Percentiles rank a stretch among this genome's conserved stretches.
Conservation (phyloP, 2,329 filamentous ascomycete species). For the Metarhizium anisopliae region DNA sequence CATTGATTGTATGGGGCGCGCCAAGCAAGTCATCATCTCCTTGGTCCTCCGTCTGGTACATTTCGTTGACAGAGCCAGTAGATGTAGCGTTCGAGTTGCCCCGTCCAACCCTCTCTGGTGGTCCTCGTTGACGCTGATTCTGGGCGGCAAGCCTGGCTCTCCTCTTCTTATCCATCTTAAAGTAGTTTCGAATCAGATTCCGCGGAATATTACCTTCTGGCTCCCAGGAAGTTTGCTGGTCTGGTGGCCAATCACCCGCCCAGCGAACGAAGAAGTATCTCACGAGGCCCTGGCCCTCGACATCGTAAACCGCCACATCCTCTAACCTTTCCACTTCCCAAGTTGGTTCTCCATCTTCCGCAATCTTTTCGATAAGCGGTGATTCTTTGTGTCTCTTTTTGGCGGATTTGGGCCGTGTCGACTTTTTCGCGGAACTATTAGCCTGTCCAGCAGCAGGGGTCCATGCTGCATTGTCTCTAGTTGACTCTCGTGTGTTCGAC, state of each 20-base stretch:
- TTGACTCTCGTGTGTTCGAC: not conserved
- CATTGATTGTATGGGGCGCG: not conserved
- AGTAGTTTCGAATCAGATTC: constrained; percentile 31
- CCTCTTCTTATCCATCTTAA: constrained; percentile 20
- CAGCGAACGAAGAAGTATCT: constrained; percentile 45
- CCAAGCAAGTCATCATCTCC: not conserved
- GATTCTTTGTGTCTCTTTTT: constrained; percentile 1
- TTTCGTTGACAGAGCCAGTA: constrained; percentile 17
- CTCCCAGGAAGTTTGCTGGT: constrained; percentile 51
- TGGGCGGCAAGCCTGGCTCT: constrained; percentile 3
- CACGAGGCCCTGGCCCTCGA: constrained; percentile 24
- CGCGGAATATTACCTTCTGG: constrained; percentile 40
- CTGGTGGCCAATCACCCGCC: constrained; percentile 47
- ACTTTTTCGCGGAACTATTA: not conserved
- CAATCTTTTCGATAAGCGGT: not conserved
- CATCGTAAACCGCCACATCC: constrained; percentile 28
- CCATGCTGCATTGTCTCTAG: not conserved
- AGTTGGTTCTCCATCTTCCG: constrained; percentile 14
- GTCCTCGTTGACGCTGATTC: not conserved
- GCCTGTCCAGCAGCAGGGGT: not conserved
- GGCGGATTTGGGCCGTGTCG: not conserved
- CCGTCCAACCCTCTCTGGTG: not conserved
- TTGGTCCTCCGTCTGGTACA: not conserved
- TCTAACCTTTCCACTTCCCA: constrained; percentile 38
- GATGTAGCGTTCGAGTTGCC: constrained; percentile 5